Percentiles rank a stretch among this genome's conserved stretches.
These are phyloP conservation scores for Barbarea vulgaris DNA, from an alignment of 345 rosid species.

Conservation along the genomic window DNA sequence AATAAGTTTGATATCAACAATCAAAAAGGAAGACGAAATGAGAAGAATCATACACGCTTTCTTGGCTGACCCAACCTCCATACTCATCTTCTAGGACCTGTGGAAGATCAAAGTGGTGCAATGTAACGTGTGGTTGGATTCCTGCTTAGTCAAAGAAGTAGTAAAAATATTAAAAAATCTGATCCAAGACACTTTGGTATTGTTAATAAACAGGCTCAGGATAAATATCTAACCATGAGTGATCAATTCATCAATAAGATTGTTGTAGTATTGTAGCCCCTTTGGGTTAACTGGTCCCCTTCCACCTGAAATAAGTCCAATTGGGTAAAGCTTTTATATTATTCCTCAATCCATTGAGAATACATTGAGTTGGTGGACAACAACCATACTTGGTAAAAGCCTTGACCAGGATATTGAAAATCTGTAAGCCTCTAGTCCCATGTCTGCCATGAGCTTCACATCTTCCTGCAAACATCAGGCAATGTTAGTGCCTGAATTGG, in stretches of 20 bases:
- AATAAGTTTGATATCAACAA: not conserved
- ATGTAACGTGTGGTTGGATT: conserved; percentile 64
- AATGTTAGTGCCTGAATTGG: not conserved
- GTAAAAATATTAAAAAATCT: not conserved
- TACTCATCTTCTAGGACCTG: conserved; percentile 72
- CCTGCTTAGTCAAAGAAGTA: conserved; percentile 42
- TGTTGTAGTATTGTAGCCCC: conserved; percentile 66
- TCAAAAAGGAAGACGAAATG: not conserved
- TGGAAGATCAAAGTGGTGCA: conserved; percentile 62
- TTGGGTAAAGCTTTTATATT: not conserved
- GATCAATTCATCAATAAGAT: conserved; percentile 51
- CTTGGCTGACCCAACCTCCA: conserved; percentile 66
- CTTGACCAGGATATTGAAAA: conserved; percentile 87
- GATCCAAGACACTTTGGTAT: not conserved
- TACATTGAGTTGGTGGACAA: not conserved
- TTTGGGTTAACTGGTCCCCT: conserved; percentile 61
- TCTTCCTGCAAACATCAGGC: conserved; percentile 56
- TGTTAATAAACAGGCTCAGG: not conserved
- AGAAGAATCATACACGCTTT: conserved; percentile 51
- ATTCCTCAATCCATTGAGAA: conserved; percentile 4
- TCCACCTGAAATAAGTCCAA: conserved; percentile 49
- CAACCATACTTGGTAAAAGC: conserved; percentile 63
- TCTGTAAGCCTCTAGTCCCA: conserved; percentile 67
- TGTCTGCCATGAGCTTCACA: conserved; percentile 69
- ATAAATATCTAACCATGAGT: conserved; percentile 45